phyloP scores from a whole-genome alignment of 768 basidiomycete species.

The Suillus luteus region DNA sequence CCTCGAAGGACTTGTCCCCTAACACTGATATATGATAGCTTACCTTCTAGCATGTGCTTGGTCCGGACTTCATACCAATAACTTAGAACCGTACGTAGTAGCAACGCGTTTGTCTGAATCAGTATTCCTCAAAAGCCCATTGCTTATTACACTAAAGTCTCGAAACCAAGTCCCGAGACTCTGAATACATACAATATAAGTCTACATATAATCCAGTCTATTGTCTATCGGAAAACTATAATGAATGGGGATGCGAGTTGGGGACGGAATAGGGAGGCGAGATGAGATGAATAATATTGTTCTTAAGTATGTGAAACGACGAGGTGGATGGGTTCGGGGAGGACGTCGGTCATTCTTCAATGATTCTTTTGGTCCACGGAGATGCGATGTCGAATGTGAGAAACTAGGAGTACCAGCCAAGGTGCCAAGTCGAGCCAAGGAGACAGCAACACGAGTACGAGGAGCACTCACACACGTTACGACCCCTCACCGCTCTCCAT shows the following conservation, averaged over 20 bases:
- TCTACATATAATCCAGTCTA: not conserved
- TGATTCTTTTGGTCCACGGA: not conserved
- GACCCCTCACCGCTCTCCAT: not conserved
- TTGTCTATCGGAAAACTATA: not conserved
- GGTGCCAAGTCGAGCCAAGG: not conserved
- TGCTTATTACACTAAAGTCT: not conserved
- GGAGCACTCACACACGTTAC: not conserved
- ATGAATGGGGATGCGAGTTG: not conserved
- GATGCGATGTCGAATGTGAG: not conserved
- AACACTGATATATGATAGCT: too few species aligned
- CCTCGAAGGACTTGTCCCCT: not conserved
- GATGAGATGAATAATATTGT: not conserved
- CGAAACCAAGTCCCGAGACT: not conserved
- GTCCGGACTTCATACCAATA: not conserved
- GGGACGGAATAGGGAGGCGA: not conserved
- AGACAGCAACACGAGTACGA: not conserved
- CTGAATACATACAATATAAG: conserved; percentile 1
- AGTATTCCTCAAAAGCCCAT: not conserved
- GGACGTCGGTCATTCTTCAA: not conserved
- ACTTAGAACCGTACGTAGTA: not conserved
- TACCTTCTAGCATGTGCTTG: not conserved
- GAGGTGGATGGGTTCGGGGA: not conserved
- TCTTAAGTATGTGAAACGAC: not conserved
- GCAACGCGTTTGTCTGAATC: not conserved
- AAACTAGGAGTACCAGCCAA: not conserved